Percentiles rank a stretch among this genome's conserved stretches.
phyloP scores from a whole-genome alignment of 495 filamentous ascomycete species.

The Neurospora tetrasperma region DNA sequence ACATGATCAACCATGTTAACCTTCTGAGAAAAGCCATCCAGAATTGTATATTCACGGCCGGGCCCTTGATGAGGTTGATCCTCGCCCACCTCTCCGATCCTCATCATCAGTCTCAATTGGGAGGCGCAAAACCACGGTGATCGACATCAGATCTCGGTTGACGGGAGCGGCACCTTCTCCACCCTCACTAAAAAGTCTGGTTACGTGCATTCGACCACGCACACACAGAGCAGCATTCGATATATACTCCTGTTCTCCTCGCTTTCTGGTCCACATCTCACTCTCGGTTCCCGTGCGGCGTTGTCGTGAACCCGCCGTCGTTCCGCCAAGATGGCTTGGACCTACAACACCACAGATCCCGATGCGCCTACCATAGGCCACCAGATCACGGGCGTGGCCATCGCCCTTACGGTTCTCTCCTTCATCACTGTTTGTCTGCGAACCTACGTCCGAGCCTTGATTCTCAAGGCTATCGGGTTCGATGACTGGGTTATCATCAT shows the following conservation, averaged over 20 bases:
- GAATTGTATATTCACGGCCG: not conserved
- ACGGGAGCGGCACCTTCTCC: not conserved
- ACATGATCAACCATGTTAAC: not conserved
- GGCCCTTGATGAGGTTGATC: not conserved
- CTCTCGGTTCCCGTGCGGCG: not conserved
- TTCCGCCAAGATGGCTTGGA: constrained; percentile 28
- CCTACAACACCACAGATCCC: constrained; percentile 26
- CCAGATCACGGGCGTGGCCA: constrained; percentile 23
- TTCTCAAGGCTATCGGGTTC: constrained; percentile 26
- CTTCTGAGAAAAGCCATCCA: not conserved
- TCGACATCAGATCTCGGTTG: not conserved
- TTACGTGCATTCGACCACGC: not conserved
- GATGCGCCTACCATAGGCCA: constrained; percentile 28
- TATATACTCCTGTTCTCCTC: not conserved
- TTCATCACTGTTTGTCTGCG: constrained; percentile 26
- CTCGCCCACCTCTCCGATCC: not conserved
- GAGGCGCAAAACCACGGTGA: not conserved
- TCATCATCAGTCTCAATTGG: not conserved
- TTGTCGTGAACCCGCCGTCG: not conserved
- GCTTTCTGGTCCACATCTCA: not conserved
- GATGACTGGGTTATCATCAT: constrained; percentile 32
- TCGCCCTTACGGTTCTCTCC: constrained; percentile 23
- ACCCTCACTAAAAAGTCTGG: not conserved
- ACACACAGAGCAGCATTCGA: not conserved
- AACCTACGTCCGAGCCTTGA: constrained; percentile 22